Evolutionary conservation across 2,329 filamentous ascomycete species (phyloP).

Genomic region (Aureobasidium sp.): DNA sequence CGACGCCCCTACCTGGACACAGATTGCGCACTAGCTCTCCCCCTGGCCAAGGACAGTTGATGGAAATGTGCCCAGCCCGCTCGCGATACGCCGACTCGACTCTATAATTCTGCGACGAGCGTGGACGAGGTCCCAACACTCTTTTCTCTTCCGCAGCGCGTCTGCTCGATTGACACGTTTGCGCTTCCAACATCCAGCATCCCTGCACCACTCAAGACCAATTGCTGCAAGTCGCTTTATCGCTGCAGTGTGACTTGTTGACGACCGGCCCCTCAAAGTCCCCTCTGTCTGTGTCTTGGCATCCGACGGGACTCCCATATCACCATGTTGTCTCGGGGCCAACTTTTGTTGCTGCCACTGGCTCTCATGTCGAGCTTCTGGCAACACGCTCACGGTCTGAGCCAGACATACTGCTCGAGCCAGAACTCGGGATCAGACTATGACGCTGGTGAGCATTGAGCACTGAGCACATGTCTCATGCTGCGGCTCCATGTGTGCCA

Average conservation of each 20-base stretch:
- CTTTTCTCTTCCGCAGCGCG: conserved; percentile 3
- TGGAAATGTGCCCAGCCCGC: conserved; percentile 8
- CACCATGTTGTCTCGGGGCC: conserved; percentile 2
- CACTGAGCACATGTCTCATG: background rate
- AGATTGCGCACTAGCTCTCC: background rate
- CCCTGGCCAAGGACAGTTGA: background rate
- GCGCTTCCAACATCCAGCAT: background rate
- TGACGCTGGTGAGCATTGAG: conserved; percentile 26
- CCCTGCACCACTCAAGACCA: background rate
- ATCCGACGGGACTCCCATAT: conserved; percentile 17
- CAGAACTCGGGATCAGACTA: conserved; percentile 34
- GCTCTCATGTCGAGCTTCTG: conserved; percentile 12
- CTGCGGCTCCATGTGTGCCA: background rate
- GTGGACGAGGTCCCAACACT: conserved; percentile 9
- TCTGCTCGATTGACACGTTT: conserved; percentile 7
- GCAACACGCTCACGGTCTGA: conserved; percentile 19
- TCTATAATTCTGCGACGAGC: background rate
- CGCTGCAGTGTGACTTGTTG: conserved; percentile 17
- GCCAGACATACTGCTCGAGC: conserved; percentile 37
- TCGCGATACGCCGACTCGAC: conserved; percentile 4
- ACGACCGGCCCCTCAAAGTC: conserved; percentile 17
- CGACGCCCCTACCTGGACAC: conserved; percentile 7
- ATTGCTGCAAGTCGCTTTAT: conserved; percentile 1
- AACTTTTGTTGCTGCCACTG: conserved; percentile 10
- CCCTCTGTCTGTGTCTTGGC: conserved; percentile 20